These are phyloP conservation scores for Phlebiopsis gigantea DNA, from an alignment of 768 basidiomycete genomes.

Conservation along the genomic window DNA sequence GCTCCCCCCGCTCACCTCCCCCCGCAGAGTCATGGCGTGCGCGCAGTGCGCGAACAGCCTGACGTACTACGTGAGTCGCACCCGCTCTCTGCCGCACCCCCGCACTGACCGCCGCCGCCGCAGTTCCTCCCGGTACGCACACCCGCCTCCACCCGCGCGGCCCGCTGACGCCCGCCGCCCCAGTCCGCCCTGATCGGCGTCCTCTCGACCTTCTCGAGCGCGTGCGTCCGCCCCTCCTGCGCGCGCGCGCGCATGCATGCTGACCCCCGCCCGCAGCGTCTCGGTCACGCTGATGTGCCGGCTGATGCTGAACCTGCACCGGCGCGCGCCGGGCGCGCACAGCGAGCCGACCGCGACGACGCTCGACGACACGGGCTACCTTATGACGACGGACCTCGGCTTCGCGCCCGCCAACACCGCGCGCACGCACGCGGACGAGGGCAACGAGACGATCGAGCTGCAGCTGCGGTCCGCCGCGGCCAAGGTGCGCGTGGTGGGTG, in stretches of 20 bases:
- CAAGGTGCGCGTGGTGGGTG: not conserved
- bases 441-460: not conserved
- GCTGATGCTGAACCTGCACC: constrained; percentile 11
- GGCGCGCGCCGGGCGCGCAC: not conserved
- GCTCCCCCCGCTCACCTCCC: too few relatives aligned
- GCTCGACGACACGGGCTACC: not conserved
- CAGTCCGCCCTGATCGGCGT: constrained; percentile 43
- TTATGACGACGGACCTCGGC: not conserved
- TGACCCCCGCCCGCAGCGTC: not conserved
- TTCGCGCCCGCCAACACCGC: not conserved
- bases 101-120: not conserved
- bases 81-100: not conserved
- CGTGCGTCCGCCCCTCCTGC: constrained; percentile 25
- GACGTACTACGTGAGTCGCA: constrained; percentile 30
- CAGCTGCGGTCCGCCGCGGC: not conserved
- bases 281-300: constrained; percentile 15
- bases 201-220: constrained; percentile 45
- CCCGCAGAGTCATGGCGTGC: constrained; percentile 44
- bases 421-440: not conserved
- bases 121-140: constrained; percentile 24
- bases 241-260: not conserved
- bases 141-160: not conserved
- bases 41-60: constrained; percentile 46
- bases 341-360: not conserved
- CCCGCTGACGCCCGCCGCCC: not conserved